A percentile compares a stretch with the other conserved stretches of the same genome.
phyloP scores from a whole-genome alignment of 1,284 basidiomycete genomes.

The Ceraceosorus guamensis region DNA sequence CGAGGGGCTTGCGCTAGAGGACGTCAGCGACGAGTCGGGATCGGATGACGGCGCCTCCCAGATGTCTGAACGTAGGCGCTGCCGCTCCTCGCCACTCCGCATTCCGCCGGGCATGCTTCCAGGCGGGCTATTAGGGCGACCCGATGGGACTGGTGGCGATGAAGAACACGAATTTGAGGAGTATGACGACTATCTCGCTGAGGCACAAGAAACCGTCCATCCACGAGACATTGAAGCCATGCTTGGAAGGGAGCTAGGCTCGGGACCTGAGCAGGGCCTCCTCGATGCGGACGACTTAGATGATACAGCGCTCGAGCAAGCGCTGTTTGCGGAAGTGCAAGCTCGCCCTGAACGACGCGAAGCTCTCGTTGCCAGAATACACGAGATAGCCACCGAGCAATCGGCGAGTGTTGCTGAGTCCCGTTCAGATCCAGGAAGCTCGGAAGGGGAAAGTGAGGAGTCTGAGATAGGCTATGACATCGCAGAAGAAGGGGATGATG shows the following conservation, averaged over 20 bases:
- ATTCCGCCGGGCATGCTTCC: conserved; percentile 5
- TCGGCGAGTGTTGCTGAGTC: neutral
- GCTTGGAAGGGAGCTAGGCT: too few species aligned
- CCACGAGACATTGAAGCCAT: too few species aligned
- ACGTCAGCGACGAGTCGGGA: neutral
- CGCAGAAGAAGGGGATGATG: conserved; percentile 12
- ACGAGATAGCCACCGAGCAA: too few species aligned
- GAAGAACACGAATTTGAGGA: conserved; percentile 11
- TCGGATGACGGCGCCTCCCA: neutral
- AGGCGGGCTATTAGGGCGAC: conserved; percentile 4
- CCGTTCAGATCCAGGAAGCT: neutral
- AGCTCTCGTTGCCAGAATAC: too few species aligned
- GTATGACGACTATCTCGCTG: neutral
- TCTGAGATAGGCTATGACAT: conserved; percentile 3
- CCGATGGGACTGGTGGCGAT: conserved; percentile 9
- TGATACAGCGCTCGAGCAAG: conserved; percentile 2
- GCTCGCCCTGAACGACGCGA: neutral
- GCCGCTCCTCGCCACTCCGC: neutral
- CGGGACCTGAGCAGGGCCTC: too few species aligned
- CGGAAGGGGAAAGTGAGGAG: neutral
- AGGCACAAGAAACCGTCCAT: neutral
- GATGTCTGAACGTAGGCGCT: neutral
- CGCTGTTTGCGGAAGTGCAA: neutral
- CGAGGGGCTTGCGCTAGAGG: too few species aligned
- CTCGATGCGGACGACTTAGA: too few species aligned